phyloP scores from a whole-genome alignment of 257 asterid species.

The Ballota nigra region DNA sequence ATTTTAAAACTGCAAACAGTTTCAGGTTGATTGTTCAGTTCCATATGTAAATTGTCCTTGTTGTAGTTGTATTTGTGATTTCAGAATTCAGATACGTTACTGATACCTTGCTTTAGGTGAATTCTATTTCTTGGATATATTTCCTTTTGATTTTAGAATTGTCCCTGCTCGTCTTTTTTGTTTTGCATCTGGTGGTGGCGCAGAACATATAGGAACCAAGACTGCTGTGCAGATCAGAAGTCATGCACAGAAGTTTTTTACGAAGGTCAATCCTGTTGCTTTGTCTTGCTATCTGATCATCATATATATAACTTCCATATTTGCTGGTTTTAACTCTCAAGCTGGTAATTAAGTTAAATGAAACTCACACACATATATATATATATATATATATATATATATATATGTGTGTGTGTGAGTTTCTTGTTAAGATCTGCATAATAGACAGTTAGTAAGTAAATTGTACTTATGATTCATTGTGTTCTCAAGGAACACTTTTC shows the following conservation, averaged over 20 bases:
- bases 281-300: constrained; percentile 34
- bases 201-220: constrained; percentile 99
- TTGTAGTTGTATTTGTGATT: constrained; percentile 10
- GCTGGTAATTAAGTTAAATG: constrained; percentile 11
- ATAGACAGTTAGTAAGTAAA: background rate
- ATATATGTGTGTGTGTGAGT: too few relatives aligned
- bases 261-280: constrained; percentile 69
- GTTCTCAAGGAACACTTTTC: background rate
- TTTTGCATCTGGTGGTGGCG: constrained; percentile 49
- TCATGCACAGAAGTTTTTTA: constrained; percentile 97
- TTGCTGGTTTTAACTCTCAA: constrained; percentile 18
- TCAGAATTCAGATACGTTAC: constrained; percentile 23
- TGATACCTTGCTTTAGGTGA: constrained; percentile 21
- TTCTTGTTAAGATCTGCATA: too few relatives aligned
- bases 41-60: constrained; percentile 6
- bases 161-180: constrained; percentile 35
- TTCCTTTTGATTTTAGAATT: constrained; percentile 40
- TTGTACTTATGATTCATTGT: background rate
- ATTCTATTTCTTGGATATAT: constrained; percentile 27
- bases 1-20: background rate
- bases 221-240: constrained; percentile 99
- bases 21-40: constrained; percentile 13
- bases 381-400: too few relatives aligned
- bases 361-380: constrained; percentile 3
- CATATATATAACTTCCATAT: constrained; percentile 3